Evolutionary conservation across 2,329 filamentous ascomycete genomes (phyloP), one percentile per base, ranked within the genome.

Genomic region (Colletotrichum phormii): DNA sequence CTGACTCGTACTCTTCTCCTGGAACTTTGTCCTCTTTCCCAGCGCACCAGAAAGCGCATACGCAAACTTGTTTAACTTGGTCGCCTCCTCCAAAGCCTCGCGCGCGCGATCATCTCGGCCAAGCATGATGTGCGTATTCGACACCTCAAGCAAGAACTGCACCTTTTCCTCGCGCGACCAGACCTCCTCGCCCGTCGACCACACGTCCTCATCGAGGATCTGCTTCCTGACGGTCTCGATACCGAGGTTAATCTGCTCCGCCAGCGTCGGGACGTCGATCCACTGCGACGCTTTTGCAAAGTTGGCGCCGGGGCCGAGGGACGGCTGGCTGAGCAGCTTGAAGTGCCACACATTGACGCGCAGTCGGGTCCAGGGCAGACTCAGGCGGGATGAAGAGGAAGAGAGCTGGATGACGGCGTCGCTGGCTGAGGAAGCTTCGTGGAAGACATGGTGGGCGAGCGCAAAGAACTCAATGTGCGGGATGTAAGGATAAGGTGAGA

Each of bases 41-140:
- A 99, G 83, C 26, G 94, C 90, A 49, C 97, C 97, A 0, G 95
- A 97, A 67, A 99, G 81, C 0, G 92, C 93, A 81, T 97, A 98
- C 22, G 90, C 87, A 71, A 99, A 94, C 0, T 90, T 89, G n/a
- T 91, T 92, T 46, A 89, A 83, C 57, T 84, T 83, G 0, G 91
- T 89, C 0, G 95, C 95, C 69, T 89, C 84, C 29, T 91, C 87
- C 5, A 99, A 84, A 74, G 94, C 92, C 60, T 91, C 87, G 74
- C 89, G 88, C 0, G 96, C 95, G 78, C 93, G 92, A 54, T 88
- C 88, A 77, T 98, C 94, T 54, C 94, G 88, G 0, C 95, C 95
- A 76, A 98, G 92, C 79, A 97, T 90, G 29, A 95, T 95, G 80
- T 96, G 91, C 60, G 97, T 91, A 42, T 94, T 93, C 2, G 95